These are phyloP conservation scores for Metschnikowia shivogae DNA, from an alignment of 805 yeast species.

Conservation along the genomic window DNA sequence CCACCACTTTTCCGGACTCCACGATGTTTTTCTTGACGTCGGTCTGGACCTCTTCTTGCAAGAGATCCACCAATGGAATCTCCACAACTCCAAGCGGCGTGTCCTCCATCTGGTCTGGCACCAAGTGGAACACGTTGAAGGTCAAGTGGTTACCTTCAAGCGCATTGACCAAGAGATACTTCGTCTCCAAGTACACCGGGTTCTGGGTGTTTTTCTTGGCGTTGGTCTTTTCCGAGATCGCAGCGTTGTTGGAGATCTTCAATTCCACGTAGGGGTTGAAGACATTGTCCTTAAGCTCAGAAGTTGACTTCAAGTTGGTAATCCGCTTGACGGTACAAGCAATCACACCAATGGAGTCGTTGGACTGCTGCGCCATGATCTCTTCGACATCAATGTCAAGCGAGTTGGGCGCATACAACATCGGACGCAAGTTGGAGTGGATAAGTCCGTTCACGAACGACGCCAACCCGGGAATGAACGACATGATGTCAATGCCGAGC, in stretches of 20 bases:
- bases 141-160: conserved; percentile 52
- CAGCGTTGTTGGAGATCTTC: conserved; percentile 34
- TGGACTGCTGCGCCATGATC: conserved; percentile 55
- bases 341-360: conserved; percentile 67
- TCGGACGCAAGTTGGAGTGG: conserved; percentile 68
- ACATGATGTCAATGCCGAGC: conserved; percentile 81
- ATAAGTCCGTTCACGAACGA: conserved; percentile 66
- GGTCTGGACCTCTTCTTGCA: conserved; percentile 49
- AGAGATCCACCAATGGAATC: conserved; percentile 54
- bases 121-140: conserved; percentile 52
- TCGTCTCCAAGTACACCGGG: conserved; percentile 67
- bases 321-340: conserved; percentile 60
- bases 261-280: conserved; percentile 55
- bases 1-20: conserved; percentile 53
- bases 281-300: conserved; percentile 37
- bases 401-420: conserved; percentile 80
- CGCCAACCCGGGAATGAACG: conserved; percentile 75
- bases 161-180: conserved; percentile 52
- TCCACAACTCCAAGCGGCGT: conserved; percentile 43
- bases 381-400: conserved; percentile 73
- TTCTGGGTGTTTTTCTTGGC: conserved; percentile 52
- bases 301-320: conserved; percentile 39
- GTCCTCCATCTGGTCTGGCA: conserved; percentile 52
- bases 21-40: conserved; percentile 41
- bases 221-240: conserved; percentile 50